Percentiles rank a stretch among this genome's conserved stretches.
phyloP scores from a whole-genome alignment of 2,329 filamentous ascomycete genomes.

The Coleophoma eucalyptorum region DNA sequence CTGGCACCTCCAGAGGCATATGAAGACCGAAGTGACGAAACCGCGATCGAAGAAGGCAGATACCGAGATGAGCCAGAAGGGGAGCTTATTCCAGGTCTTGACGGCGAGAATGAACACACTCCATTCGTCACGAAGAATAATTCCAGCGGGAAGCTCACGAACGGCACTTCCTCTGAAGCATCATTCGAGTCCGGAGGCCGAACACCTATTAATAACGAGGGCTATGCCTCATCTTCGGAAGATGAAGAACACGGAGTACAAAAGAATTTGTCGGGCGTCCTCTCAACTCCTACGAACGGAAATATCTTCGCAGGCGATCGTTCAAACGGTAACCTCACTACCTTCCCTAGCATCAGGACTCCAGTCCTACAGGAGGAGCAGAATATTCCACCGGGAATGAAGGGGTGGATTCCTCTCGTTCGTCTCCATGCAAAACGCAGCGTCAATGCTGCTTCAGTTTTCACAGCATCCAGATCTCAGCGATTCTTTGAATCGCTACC shows the following conservation, averaged over 20 bases:
- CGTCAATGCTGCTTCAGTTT: slow-evolving; percentile 7
- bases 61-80: slow-evolving; percentile 33
- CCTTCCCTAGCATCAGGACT: slow-evolving; percentile 53
- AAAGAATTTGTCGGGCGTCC: slow-evolving; percentile 22
- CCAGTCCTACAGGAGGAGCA: slow-evolving; percentile 20
- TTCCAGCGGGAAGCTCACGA: slow-evolving; percentile 4
- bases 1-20: slow-evolving; percentile 80
- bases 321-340: slow-evolving; percentile 47
- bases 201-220: slow-evolving; percentile 24
- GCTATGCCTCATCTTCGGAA: slow-evolving; percentile 25
- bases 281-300: slow-evolving; percentile 18
- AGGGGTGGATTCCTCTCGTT: slow-evolving; percentile 35
- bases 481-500: slow-evolving; percentile 45
- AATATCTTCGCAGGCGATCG: slow-evolving; percentile 12
- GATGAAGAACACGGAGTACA: slow-evolving; percentile 38
- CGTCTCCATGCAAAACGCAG: slow-evolving; percentile 27
- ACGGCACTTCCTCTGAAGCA: slow-evolving; percentile 9
- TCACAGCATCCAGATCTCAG: slow-evolving; percentile 15
- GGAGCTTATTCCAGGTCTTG: slow-evolving; percentile 44
- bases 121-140: slow-evolving; percentile 16
- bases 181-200: slow-evolving; percentile 28
- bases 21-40: slow-evolving; percentile 54
- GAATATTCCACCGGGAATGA: slow-evolving; percentile 33
- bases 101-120: slow-evolving; percentile 32
- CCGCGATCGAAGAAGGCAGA: slow-evolving; percentile 54